phyloP scores from a whole-genome alignment of 768 basidiomycete species.

The Neoboletus subvelutipes region DNA sequence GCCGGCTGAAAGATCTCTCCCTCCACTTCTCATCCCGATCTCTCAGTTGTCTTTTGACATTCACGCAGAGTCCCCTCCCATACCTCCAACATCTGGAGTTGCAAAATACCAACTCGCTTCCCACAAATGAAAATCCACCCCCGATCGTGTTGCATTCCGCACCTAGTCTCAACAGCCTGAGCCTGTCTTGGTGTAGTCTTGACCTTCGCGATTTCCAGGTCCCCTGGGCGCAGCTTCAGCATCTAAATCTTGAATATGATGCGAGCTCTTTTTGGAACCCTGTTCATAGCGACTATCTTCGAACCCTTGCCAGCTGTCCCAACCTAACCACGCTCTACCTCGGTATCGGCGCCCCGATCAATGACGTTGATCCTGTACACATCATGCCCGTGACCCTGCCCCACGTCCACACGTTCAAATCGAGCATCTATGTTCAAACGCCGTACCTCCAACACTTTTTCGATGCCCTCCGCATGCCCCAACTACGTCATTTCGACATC shows the following conservation, averaged over 20 bases:
- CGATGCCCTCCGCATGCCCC: conserved; percentile 26
- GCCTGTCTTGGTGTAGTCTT: conserved; percentile 29
- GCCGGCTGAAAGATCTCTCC: conserved; percentile 19
- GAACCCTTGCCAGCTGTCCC: conserved; percentile 23
- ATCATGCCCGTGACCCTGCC: conserved; percentile 26
- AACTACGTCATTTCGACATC: conserved; percentile 26
- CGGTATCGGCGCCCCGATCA: conserved; percentile 24
- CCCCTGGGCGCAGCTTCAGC: conserved; percentile 30
- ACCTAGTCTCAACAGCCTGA: conserved; percentile 28
- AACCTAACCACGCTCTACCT: conserved; percentile 30
- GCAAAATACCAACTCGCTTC: conserved; percentile 25
- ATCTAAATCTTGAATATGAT: conserved; percentile 29
- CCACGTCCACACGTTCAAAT: conserved; percentile 29
- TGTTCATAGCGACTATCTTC: conserved; percentile 29
- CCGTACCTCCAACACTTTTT: conserved; percentile 26
- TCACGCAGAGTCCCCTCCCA: conserved; percentile 27
- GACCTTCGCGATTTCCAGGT: conserved; percentile 28
- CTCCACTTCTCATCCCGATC: conserved; percentile 26
- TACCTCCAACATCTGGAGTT: conserved; percentile 27
- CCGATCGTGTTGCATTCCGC: conserved; percentile 26
- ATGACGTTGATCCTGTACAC: conserved; percentile 12
- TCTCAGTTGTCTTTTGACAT: conserved; percentile 28
- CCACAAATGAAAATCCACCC: conserved; percentile 26
- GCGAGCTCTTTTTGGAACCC: conserved; percentile 31
- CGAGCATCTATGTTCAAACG: conserved; percentile 28